Evolutionary conservation across 225 moss, liverwort and hornwort species (phyloP).

Genomic region (Sphagnum contortum): DNA sequence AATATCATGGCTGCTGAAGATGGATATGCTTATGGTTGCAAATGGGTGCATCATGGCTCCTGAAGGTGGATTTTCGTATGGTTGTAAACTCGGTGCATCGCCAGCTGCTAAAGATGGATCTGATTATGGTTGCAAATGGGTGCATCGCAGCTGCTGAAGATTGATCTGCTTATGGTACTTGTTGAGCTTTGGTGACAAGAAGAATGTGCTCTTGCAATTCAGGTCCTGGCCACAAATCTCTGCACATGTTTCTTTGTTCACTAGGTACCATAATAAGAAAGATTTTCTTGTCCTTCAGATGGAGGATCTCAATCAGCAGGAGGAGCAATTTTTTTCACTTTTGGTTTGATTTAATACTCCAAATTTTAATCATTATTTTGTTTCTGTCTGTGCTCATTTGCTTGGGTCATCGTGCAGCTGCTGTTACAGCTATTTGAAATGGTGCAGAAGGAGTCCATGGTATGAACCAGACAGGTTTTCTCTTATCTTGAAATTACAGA

Average conservation of each 20-base stretch:
- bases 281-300: no score
- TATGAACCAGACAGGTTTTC: conserved; percentile 41
- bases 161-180: conserved; percentile 55
- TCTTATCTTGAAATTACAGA: conserved; percentile 54
- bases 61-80: conserved; percentile 57
- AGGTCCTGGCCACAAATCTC: conserved; percentile 11
- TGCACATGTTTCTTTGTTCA: no score
- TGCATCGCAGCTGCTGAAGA: conserved; percentile 43
- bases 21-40: conserved; percentile 2
- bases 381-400: no score
- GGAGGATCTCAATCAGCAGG: no score
- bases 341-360: no score
- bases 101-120: no score
- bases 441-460: conserved; percentile 57
- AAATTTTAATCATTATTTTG: no score
- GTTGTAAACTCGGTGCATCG: conserved; percentile 1
- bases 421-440: conserved; percentile 27
- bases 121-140: conserved; percentile 13
- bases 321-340: no score
- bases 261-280: no score
- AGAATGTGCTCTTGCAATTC: conserved; percentile 50
- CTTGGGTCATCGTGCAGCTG: no score
- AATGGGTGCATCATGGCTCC: conserved; percentile 32
- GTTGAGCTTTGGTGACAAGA: conserved; percentile 58
- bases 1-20: no score